Evolutionary conservation across 2,329 filamentous ascomycete species (phyloP).

Genomic region (Fusarium sp.): DNA sequence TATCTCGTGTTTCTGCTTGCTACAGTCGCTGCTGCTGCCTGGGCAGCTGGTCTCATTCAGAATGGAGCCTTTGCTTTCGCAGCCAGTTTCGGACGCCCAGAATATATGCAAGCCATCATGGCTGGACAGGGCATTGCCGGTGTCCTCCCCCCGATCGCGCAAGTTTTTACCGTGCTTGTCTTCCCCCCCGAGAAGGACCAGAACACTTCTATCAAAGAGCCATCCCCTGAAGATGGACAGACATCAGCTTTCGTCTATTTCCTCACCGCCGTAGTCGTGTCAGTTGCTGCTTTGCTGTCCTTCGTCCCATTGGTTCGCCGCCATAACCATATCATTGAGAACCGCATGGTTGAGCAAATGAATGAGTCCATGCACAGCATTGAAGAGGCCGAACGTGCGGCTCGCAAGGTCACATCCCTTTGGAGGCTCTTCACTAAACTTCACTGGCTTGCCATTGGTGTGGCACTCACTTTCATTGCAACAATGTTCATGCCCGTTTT

Average conservation of each 20-base stretch:
- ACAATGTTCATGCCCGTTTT: slow-evolving; percentile 98
- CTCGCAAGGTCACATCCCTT: slow-evolving; percentile 65
- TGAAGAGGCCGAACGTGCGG: slow-evolving; percentile 62
- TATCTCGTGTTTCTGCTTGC: slow-evolving; percentile 86
- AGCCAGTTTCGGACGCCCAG: slow-evolving; percentile 81
- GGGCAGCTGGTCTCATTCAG: slow-evolving; percentile 86
- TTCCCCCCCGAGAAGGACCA: slow-evolving; percentile 53
- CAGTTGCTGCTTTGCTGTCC: slow-evolving; percentile 72
- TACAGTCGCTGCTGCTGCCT: slow-evolving; percentile 82
- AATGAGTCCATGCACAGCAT: slow-evolving; percentile 61
- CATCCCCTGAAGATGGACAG: slow-evolving; percentile 38
- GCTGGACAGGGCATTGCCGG: slow-evolving; percentile 91
- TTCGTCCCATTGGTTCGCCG: slow-evolving; percentile 78
- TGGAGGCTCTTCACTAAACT: slow-evolving; percentile 78
- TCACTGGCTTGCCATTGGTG: slow-evolving; percentile 77
- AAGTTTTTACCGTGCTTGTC: slow-evolving; percentile 82
- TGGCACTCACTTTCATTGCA: slow-evolving; percentile 82
- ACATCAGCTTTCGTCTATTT: slow-evolving; percentile 90
- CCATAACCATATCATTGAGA: slow-evolving; percentile 63
- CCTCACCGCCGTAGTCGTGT: slow-evolving; percentile 83
- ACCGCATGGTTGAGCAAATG: slow-evolving; percentile 59
- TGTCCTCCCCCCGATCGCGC: slow-evolving; percentile 86
- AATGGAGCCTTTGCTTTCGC: slow-evolving; percentile 96
- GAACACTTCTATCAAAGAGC: slow-evolving; percentile 34
- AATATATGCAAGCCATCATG: slow-evolving; percentile 98